These are phyloP conservation scores for Jacaranda copaia DNA, from an alignment of 257 asterid genomes.

Conservation along the genomic window DNA sequence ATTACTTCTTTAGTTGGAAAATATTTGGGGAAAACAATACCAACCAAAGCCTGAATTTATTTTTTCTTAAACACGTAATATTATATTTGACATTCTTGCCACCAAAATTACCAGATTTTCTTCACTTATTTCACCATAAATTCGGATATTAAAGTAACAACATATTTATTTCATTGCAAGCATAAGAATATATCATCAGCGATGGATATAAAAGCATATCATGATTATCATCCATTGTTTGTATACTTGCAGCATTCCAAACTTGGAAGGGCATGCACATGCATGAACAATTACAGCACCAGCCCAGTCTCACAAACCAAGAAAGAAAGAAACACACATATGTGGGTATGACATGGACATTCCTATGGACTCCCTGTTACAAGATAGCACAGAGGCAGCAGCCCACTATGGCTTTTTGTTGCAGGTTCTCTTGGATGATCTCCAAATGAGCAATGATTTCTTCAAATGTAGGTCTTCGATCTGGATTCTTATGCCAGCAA, in stretches of 20 bases:
- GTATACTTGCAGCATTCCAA: not conserved
- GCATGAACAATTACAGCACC: not conserved
- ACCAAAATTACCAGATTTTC: too few relatives aligned
- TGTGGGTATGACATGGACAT: slow-evolving; percentile 4
- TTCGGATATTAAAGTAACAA: not conserved
- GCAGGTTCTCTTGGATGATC: slow-evolving; percentile 50
- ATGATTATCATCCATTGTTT: not conserved
- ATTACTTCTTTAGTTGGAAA: too few relatives aligned
- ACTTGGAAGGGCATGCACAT: too few relatives aligned
- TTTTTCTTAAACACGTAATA: too few relatives aligned
- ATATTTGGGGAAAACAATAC: too few relatives aligned
- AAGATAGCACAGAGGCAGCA: slow-evolving; percentile 51
- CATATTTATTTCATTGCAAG: not conserved
- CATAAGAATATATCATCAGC: not conserved
- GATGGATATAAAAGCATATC: not conserved
- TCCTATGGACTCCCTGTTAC: slow-evolving; percentile 28
- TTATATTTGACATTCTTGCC: too few relatives aligned
- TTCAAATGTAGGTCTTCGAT: slow-evolving; percentile 59
- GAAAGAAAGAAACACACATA: not conserved
- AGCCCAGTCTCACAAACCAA: slow-evolving; percentile 15
- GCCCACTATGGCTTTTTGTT: slow-evolving; percentile 38
- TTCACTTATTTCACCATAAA: not conserved
- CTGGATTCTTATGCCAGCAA: slow-evolving; percentile 73
- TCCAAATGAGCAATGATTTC: slow-evolving; percentile 59
- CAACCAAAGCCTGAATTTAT: too few relatives aligned